Base-by-base conservation (phyloP, 2,329 filamentous ascomycete genomes). In the Arthrobotrys megalospora region DNA sequence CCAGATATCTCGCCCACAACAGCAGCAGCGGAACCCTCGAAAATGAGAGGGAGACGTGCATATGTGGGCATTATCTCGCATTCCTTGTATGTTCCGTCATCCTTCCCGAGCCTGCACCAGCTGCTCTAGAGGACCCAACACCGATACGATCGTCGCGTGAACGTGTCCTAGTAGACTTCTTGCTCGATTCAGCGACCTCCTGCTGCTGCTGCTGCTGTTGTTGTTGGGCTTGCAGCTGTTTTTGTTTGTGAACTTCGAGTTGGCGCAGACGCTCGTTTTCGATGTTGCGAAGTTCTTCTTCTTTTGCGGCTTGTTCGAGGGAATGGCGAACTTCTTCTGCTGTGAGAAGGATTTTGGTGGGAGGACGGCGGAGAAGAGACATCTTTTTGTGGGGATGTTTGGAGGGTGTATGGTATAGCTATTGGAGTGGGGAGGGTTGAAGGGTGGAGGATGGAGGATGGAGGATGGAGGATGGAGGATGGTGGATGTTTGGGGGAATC, bases 291-390 rank as follows among this genome's bases (percentile, higher is more conserved):
- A 71, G 50, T 38, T 78, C 75, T 60, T 80, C 76, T 53, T 75
- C 62, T 78, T 80, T 69, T 60, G 76, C 63, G 52, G 80, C 76
- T 82, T 93, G 91, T 85, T 92, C 93, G 67, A 88, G 86, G 45
- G 90, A 90, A 45, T 93, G 87, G 38, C 75, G 75, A 45, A 78
- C 75, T 83, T 93, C 91, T 82, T 92, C 90, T 58, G 89, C 86
- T 1, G 91, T 93, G 80, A 93, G 88, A 68, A 88, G 86, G 79
- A 93, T 89, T 12, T 88, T 88, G 55, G 91, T 93, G 10, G 91
- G 88, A 14, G 89, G 88, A 53, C 91, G 89, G 81, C 90, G 89
- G 81, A 92, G 89, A 90, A 92, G 72, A 28, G 60, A 76, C 68
- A 67, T 77, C 14, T 65, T 38, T 5, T 38, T 1, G 36, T 2